These are phyloP conservation scores for Austropuccinia psidii DNA, from an alignment of 1,284 basidiomycete species.

Conservation along the genomic window DNA sequence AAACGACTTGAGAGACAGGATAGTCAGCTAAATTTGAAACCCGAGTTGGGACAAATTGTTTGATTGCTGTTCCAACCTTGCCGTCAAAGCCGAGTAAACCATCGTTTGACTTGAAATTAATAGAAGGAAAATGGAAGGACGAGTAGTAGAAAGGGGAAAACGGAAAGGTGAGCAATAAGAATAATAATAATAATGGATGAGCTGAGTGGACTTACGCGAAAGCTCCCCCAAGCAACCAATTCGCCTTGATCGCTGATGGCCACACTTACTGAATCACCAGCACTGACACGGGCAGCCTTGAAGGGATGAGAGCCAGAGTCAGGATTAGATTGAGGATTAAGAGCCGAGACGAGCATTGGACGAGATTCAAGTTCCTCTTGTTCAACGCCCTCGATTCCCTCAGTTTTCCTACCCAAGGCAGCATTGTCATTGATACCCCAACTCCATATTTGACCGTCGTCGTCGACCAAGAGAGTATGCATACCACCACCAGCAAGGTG, in stretches of 20 bases:
- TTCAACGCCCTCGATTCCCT: conserved; percentile 63
- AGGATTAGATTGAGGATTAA: conserved; percentile 58
- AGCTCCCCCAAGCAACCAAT: conserved; percentile 81
- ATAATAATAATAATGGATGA: not conserved
- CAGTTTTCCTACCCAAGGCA: conserved; percentile 73
- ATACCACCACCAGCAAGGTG: conserved; percentile 63
- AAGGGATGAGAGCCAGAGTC: conserved; percentile 55
- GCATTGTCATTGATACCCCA: conserved; percentile 82
- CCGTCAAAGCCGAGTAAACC: conserved; percentile 78
- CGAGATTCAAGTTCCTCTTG: conserved; percentile 69
- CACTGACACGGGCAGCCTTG: conserved; percentile 69
- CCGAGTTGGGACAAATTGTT: conserved; percentile 51
- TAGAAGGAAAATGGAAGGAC: not conserved
- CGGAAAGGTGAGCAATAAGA: not conserved
- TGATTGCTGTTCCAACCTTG: conserved; percentile 49
- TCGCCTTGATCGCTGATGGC: conserved; percentile 70
- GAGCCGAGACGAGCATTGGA: conserved; percentile 64
- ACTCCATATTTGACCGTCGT: conserved; percentile 62
- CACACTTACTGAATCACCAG: conserved; percentile 76
- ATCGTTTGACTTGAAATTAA: conserved; percentile 56
- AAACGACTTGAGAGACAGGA: conserved; percentile 59
- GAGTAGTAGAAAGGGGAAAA: not conserved
- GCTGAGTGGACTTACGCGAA: conserved; percentile 73
- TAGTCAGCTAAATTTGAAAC: conserved; percentile 46
- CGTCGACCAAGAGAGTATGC: conserved; percentile 75